Base-by-base conservation (phyloP, 352 stramenopile genomes). In the Globisporangium heterothallicum region DNA sequence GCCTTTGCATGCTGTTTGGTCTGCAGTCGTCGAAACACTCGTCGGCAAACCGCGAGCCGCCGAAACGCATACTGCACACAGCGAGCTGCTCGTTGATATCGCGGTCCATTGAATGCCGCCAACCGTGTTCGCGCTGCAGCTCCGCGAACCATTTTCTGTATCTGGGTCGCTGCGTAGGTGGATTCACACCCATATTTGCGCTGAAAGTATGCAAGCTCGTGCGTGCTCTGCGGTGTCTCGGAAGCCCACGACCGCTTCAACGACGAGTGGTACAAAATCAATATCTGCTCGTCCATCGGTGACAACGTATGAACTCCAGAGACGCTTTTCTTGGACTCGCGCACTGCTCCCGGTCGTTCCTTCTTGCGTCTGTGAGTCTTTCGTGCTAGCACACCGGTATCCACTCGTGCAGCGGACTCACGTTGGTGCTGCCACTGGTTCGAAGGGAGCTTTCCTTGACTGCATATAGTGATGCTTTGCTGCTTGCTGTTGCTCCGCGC, bases 181-280 rank as follows among this genome's bases (percentile, higher is more conserved):
- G 72, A 67, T 49, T 89, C 78, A 13, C 77, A 61, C 1, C 63
- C 65, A 16, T 84, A 84, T 3, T 51, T 48, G 4, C 18, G 16
- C 32, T 41, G 13, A 5, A 35, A 50, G n/a, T 34, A 18, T 21
- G 3, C n/a, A 0, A 36, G 6, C n/a, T 18, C 14, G 6, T 44
- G 42, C 13, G 38, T 25, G 14, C 30, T 13, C 22, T 53, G 10
- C 7, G 14, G 16, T 7, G 7, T 40, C 18, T 46, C 25, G 13
- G 42, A 25, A 10, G 26, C 30, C 63, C 61, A 69, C 13, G 64
- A 49, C 0, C 50, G 70, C 49, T 72, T 71, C 29, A 88, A 64
- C 3, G 73, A 68, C 9, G 78, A 86, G 34, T 80, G 75, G 29
- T 78, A 86, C 26, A 89, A 42, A 36, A 86, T 70, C 22, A 89